Evolutionary conservation across 495 filamentous ascomycete genomes (phyloP), one percentile per base, ranked within the genome.

Genomic region (Tuber calosporum): DNA sequence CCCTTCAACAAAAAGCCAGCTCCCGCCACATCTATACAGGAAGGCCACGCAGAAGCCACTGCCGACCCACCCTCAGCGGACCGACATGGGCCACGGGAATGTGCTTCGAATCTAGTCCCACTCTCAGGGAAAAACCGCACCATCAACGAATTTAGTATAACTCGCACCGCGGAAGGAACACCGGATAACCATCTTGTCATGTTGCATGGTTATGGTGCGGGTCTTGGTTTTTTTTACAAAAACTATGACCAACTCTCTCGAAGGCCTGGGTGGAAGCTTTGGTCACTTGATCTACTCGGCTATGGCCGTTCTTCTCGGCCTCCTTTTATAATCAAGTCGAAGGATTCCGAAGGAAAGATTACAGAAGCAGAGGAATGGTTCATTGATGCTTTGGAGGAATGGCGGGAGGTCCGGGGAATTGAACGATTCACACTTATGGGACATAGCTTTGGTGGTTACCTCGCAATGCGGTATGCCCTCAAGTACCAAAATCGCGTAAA

Each of bases 171-270:
- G 37, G 95, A 98, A 75, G 83, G 87, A 41, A 86, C 88, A 8
- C 89, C 91, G 17, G 88, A 94, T 69, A 83, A 89, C 75, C 93
- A 94, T 72, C 85, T 99, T n/a, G 94, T 99, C 34, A 97, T 99
- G 90, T 85, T 99, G 19, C 95, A 99, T 81, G 95, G 95, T 48
- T 98, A 98, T 82, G 96, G 96, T 53, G 95, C 95, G 1, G 95
- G 95, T 0, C 84, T 99, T 4, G 95, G 93, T 6, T 98, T 98
- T 81, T 99, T 97, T 85, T 99, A 98, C 84, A 92, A 93, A 82
- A 98, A 98, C 80, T 98, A 96, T 72, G 95, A 98, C 81, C 88
- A 89, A 7, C 83, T 99, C 53, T 93, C 88, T 72, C 88, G 93
- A 17, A 82, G 88, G 4, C 84, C 86, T 70, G 93, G 93, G 22